Evolutionary conservation across 352 stramenopile genomes (phyloP).

Genomic region (Phytophthora rubi): DNA sequence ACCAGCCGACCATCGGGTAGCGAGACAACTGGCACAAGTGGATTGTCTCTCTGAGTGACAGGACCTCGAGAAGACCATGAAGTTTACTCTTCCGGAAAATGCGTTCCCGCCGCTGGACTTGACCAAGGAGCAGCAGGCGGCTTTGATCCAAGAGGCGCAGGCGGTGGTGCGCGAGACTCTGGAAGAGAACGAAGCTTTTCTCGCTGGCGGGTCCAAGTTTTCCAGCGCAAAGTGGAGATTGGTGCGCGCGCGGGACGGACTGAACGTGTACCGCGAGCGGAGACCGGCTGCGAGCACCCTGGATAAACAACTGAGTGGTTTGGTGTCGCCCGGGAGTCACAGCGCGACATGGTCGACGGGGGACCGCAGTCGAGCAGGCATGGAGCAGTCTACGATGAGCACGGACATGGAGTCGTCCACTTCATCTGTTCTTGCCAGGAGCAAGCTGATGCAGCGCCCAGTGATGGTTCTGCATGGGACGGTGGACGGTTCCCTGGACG

Average conservation of each 20-base stretch:
- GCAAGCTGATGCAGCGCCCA: slow-evolving; percentile 28
- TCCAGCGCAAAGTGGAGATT: slow-evolving; percentile 45
- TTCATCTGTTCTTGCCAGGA: slow-evolving; percentile 13
- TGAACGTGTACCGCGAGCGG: slow-evolving; percentile 40
- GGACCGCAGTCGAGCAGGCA: slow-evolving; percentile 11
- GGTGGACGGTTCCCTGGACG: slow-evolving; percentile 56
- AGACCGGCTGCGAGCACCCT: not conserved
- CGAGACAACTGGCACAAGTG: not conserved
- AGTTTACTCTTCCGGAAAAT: slow-evolving; percentile 44
- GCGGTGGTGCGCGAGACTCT: slow-evolving; percentile 51
- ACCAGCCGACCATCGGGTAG: not conserved
- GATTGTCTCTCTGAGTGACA: not conserved
- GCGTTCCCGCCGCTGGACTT: slow-evolving; percentile 38
- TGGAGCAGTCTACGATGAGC: slow-evolving; percentile 9
- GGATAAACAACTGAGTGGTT: not conserved
- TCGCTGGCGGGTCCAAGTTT: slow-evolving; percentile 35
- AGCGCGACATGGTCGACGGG: slow-evolving; percentile 10
- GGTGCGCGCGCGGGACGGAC: slow-evolving; percentile 44
- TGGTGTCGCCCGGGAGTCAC: slow-evolving; percentile 5
- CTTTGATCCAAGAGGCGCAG: slow-evolving; percentile 42
- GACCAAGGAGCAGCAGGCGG: slow-evolving; percentile 32
- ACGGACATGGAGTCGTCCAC: slow-evolving; percentile 8
- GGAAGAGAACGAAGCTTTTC: slow-evolving; percentile 45
- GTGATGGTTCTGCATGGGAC: slow-evolving; percentile 49
- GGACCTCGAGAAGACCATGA: slow-evolving; percentile 22